phyloP scores from a whole-genome alignment of 1,284 basidiomycete species.

The Neolentinus lepideus region DNA sequence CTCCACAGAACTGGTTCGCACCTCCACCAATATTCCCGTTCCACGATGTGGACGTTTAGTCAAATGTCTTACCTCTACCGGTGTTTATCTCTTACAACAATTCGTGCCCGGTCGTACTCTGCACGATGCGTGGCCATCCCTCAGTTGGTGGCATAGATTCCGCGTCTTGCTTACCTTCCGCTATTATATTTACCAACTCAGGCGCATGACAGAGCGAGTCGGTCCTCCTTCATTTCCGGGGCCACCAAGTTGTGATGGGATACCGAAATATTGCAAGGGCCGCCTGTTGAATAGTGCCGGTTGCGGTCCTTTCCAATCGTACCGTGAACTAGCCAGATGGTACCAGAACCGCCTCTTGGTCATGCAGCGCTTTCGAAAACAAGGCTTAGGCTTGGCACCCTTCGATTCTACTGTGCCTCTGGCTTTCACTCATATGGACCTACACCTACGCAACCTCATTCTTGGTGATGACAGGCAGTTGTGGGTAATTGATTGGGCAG shows the following conservation, averaged over 20 bases:
- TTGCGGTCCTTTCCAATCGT: not conserved
- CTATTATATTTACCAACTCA: not conserved
- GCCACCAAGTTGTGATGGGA: not conserved
- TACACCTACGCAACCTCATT: conserved; percentile 9
- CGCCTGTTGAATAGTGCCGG: conserved; percentile 12
- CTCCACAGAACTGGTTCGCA: not conserved
- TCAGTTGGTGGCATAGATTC: not conserved
- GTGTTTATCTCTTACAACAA: not conserved
- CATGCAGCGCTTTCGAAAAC: conserved; percentile 4
- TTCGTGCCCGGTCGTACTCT: not conserved
- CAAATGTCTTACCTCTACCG: not conserved
- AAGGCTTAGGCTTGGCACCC: not conserved
- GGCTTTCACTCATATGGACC: conserved; percentile 9
- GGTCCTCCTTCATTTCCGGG: not conserved
- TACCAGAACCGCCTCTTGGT: conserved; percentile 1
- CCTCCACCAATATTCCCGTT: not conserved
- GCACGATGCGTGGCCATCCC: not conserved
- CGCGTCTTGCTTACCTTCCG: not conserved
- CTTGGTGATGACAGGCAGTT: conserved; percentile 6
- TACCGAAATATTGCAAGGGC: conserved; percentile 2
- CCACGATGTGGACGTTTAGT: not conserved
- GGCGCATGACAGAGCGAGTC: not conserved
- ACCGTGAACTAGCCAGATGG: not conserved
- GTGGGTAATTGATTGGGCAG: conserved; percentile 12
- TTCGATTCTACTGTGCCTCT: conserved; percentile 8